Evolutionary conservation across 1,139 yeast species (phyloP).

Genomic region (Fermentozyma sake): DNA sequence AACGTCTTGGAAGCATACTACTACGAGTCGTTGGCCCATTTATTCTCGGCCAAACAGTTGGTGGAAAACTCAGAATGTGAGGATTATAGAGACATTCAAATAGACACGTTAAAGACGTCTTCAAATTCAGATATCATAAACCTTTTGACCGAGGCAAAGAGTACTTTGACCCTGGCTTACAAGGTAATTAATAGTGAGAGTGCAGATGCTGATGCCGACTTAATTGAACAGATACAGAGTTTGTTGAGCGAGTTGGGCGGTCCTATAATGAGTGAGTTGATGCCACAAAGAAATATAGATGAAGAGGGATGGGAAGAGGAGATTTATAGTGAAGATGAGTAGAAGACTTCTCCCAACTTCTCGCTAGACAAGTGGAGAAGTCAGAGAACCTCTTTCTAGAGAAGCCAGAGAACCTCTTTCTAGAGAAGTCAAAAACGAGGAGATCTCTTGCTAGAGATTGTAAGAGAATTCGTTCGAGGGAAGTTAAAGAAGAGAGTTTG

Average conservation of each 20-base stretch:
- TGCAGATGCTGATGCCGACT: conserved; percentile 45
- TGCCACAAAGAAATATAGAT: conserved; percentile 40
- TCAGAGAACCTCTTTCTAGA: no score
- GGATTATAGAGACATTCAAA: conserved; percentile 47
- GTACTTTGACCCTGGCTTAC: conserved; percentile 54
- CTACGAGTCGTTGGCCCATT: conserved; percentile 73
- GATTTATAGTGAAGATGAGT: conserved; percentile 28
- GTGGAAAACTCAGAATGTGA: conserved; percentile 21
- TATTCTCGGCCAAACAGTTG: conserved; percentile 49
- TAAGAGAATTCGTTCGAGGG: no score
- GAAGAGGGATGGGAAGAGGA: conserved; percentile 47
- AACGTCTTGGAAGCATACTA: conserved; percentile 76
- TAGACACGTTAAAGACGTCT: conserved; percentile 19
- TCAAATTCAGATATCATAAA: conserved; percentile 25
- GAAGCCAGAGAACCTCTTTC: no score
- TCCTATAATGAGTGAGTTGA: conserved; percentile 42
- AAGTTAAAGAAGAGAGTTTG: no score
- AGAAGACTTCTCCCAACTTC: no score
- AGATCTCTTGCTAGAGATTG: no score
- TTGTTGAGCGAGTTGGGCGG: conserved; percentile 59
- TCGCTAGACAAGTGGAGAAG: no score
- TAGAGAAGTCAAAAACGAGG: no score
- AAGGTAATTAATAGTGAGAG: conserved; percentile 44
- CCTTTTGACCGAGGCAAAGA: conserved; percentile 42
- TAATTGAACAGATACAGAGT: conserved; percentile 46